A percentile compares a stretch with the other conserved stretches of the same genome.
These are phyloP conservation scores for Lathyrus tuberosus DNA, from an alignment of 306 rosid genomes.

Conservation along the genomic window DNA sequence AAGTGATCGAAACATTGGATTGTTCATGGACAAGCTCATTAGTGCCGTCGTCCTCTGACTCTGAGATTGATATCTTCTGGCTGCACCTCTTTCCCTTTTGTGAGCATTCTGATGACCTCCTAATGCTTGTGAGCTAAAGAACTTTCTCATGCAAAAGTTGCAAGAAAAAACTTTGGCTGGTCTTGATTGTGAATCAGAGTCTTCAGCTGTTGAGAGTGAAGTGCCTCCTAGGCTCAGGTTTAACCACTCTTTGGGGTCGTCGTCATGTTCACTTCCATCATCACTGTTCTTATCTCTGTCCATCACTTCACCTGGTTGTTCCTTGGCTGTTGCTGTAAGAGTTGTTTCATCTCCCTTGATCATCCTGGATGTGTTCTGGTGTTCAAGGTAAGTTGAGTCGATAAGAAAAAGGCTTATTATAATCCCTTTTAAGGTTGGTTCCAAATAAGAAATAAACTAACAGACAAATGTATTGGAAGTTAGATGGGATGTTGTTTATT, in stretches of 20 bases:
- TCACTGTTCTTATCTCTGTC: constrained; percentile 37
- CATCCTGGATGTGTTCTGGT: constrained; percentile 42
- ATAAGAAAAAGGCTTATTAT: constrained; percentile 42
- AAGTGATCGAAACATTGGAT: constrained; percentile 59
- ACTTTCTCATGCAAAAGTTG: constrained; percentile 94
- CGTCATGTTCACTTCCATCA: constrained; percentile 41
- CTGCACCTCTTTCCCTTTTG: constrained; percentile 94
- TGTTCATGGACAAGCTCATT: constrained; percentile 60
- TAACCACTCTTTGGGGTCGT: constrained; percentile 71
- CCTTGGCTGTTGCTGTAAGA: constrained; percentile 37
- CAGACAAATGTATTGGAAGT: constrained; percentile 46
- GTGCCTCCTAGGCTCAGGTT: constrained; percentile 72
- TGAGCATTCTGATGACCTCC: constrained; percentile 99
- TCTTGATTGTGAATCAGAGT: constrained; percentile 51
- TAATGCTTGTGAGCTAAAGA: constrained; percentile 89
- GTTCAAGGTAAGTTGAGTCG: constrained; percentile 37
- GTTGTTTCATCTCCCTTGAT: constrained; percentile 43
- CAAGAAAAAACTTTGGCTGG: constrained; percentile 77
- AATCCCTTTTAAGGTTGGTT: constrained; percentile 46
- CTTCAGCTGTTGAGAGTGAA: constrained; percentile 50
- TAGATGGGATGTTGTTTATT: constrained; percentile 45
- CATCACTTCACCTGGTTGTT: constrained; percentile 41
- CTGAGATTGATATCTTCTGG: constrained; percentile 82
- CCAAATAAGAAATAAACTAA: constrained; percentile 33
- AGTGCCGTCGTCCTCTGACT: constrained; percentile 69